Conservation (phyloP, 2,329 filamentous ascomycete species). For the Aspergillus brunneoviolaceus region DNA sequence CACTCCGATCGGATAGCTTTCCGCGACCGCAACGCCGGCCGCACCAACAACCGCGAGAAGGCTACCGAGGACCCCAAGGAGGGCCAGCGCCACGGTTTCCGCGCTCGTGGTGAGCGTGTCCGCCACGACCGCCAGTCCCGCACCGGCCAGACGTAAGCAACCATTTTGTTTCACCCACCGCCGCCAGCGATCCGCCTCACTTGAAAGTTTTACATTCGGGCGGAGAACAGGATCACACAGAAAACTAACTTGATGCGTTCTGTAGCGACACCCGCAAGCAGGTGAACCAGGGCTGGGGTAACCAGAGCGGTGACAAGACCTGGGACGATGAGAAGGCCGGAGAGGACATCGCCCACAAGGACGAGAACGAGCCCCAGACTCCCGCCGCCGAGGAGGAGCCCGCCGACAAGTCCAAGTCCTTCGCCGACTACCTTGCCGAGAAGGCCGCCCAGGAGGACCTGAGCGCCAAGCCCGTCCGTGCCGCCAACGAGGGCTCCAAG, state of each 20-base stretch:
- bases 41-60: slow-evolving; percentile 78
- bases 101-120: slow-evolving; percentile 34
- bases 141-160: slow-evolving; percentile 58
- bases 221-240: background rate
- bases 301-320: slow-evolving; percentile 75
- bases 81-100: slow-evolving; percentile 48
- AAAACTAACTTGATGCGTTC: slow-evolving; percentile 4
- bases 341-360: slow-evolving; percentile 81
- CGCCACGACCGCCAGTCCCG: slow-evolving; percentile 65
- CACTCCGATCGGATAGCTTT: slow-evolving; percentile 60
- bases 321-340: slow-evolving; percentile 89
- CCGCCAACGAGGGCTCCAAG: slow-evolving; percentile 89
- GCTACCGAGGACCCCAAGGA: slow-evolving; percentile 67
- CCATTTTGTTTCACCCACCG: background rate
- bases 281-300: slow-evolving; percentile 83
- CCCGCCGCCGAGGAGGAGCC: slow-evolving; percentile 58
- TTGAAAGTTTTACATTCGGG: background rate
- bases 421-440: slow-evolving; percentile 81
- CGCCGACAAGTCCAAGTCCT: slow-evolving; percentile 88
- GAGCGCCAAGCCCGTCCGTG: slow-evolving; percentile 70
- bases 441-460: slow-evolving; percentile 67
- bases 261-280: slow-evolving; percentile 48
- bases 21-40: slow-evolving; percentile 82
- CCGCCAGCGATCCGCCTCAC: background rate
- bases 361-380: slow-evolving; percentile 70